Evolutionary conservation across 1,284 basidiomycete genomes (phyloP), one percentile per base, ranked within the genome.

Genomic region (Puccinia novopanici): DNA sequence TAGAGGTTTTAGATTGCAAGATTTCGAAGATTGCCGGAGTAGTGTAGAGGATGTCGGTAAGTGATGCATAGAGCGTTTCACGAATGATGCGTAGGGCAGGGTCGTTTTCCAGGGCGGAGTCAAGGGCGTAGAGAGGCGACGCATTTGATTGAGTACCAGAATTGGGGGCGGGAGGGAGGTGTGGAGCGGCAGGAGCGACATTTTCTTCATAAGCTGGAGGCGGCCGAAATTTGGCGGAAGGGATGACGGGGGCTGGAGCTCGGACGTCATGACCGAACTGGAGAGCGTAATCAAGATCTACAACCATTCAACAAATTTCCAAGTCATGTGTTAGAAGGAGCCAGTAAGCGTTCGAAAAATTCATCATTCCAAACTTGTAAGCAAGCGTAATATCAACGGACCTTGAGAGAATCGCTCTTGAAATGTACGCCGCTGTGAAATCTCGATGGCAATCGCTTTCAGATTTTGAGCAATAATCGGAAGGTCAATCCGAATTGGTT

Each of bases 371-470:
- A 22, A 34, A 9, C 30, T 61, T 40, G n/a, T 9, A 45, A 27
- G 24, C 19, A 37, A 27, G 0, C 3, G 15, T 27, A 30, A 48
- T 24, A n/a, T n/a, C 24, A 12, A 48, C 65, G n/a, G 10, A 70
- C 75, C 75, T 70, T 70, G 63, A 17, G 65, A 55, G 50, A 78
- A 78, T 27, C 75, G 63, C 61, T 78, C 75, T 70, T 78, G 75
- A 78, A 78, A 78, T 30, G 75, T 70, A 57, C 75, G 75, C 10
- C 75, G 59, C 42, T 78, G 75, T n/a, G 75, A 78, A 59, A 78
- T 78, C 40, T 78, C 75, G 24, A 78, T 78, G 1, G 65, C 75
- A 30, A 78, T 78, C 6, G 75, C 45, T 59, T 22, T 78, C 27
- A 78, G 55, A 70, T 78, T 68, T 50, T 70, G 63, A 71, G 75